A percentile compares a stretch with the other conserved stretches of the same genome.
phyloP scores from a whole-genome alignment of 257 asterid species.

The Solanum chiquidenum region DNA sequence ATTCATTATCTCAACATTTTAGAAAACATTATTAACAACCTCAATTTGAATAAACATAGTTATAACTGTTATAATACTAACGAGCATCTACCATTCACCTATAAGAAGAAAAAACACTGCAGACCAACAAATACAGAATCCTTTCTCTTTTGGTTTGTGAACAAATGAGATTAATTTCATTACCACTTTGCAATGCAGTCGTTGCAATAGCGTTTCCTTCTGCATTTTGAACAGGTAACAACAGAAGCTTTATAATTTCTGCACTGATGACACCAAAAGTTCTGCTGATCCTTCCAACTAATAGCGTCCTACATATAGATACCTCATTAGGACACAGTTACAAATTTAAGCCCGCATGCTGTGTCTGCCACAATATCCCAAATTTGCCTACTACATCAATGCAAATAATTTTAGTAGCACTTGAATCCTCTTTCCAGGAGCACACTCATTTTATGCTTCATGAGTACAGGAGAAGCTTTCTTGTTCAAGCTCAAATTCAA shows the following conservation, averaged over 20 bases:
- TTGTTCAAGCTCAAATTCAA: background rate
- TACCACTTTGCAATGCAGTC: conserved; percentile 69
- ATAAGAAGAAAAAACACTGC: background rate
- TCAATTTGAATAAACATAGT: background rate
- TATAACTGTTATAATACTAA: background rate
- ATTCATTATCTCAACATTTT: conserved; percentile 1
- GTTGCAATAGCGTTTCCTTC: conserved; percentile 49
- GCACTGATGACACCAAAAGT: conserved; percentile 62
- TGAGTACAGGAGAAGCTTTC: background rate
- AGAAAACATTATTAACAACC: background rate
- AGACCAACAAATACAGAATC: background rate
- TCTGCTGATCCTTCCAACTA: conserved; percentile 16
- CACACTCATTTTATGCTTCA: conserved; percentile 1
- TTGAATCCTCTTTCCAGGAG: background rate
- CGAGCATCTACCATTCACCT: background rate
- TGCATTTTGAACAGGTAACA: conserved; percentile 54
- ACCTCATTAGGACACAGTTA: background rate
- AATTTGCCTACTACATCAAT: background rate
- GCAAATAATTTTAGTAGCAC: background rate
- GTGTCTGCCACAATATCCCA: background rate
- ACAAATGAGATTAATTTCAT: background rate
- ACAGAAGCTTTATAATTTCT: conserved; percentile 14
- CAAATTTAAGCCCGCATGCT: background rate
- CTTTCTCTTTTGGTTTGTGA: background rate
- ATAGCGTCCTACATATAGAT: conserved; percentile 30